Conservation (phyloP, 768 basidiomycete genomes). For the Trametes cubensis region DNA sequence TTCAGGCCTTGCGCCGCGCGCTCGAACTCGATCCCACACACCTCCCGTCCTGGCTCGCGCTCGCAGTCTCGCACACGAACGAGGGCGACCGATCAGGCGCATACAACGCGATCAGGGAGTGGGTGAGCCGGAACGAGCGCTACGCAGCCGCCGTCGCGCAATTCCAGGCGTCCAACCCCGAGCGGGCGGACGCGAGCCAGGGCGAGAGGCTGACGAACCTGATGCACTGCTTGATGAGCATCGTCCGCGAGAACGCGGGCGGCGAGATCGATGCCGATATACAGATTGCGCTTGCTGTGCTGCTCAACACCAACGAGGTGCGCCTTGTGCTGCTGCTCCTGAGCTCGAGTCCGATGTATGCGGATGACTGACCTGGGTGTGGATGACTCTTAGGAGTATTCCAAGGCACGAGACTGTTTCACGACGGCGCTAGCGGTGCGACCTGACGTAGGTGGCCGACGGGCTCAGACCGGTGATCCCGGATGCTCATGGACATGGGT, state of each 20-base stretch:
- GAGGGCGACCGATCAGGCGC: constrained; percentile 77
- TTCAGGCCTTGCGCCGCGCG: constrained; percentile 80
- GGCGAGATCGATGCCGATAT: constrained; percentile 87
- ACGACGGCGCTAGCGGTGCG: constrained; percentile 81
- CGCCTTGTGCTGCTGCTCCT: constrained; percentile 7
- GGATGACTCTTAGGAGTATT: constrained; percentile 66
- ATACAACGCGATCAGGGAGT: constrained; percentile 79
- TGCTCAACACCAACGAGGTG: constrained; percentile 92
- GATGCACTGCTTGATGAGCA: constrained; percentile 76
- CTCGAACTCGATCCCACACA: constrained; percentile 78
- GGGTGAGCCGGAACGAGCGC: constrained; percentile 69
- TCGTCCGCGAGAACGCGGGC: constrained; percentile 64
- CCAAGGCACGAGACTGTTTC: constrained; percentile 94
- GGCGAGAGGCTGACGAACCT: constrained; percentile 53
- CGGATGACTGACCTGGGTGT: background rate
- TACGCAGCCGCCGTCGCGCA: constrained; percentile 51
- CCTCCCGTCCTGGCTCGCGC: constrained; percentile 84
- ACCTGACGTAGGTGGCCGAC: constrained; percentile 64
- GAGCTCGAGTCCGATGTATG: background rate
- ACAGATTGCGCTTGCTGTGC: constrained; percentile 90
- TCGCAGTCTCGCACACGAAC: constrained; percentile 90
- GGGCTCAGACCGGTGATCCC: background rate
- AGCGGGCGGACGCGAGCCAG: constrained; percentile 34
- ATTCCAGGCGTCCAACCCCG: constrained; percentile 40
- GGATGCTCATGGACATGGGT: background rate